Base-by-base conservation (phyloP, 192 early-diverging fungal genomes). In the Backusella liffmaniae region DNA sequence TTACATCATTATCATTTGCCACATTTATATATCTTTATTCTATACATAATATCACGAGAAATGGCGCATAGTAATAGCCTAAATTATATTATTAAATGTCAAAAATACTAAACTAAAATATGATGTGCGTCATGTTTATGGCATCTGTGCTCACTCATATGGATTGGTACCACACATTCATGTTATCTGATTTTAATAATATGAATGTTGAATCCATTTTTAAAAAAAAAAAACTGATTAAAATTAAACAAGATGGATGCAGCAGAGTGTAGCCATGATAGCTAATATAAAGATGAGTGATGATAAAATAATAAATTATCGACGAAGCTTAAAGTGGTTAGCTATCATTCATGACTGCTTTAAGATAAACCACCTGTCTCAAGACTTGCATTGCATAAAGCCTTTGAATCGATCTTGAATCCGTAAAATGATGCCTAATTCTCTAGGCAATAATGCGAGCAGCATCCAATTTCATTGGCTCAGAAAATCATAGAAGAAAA, bases 1-100 rank as follows among this genome's bases (percentile, higher is more conserved):
- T 62, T 62, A 62, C 56, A 62, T 62, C 56, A 62, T 59, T 59
- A 23, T 26, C 53, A 59, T 26, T 59, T 59, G 23, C 53, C 53
- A 59, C 26, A 59, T 59, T 26, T 23, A 59, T 56, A 1, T 32
- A 51, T n/a, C 18, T 21, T 8, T 53, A 23, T 21, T 53, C 10
- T 39, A 1, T 39, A 39, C 37, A 29, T 62, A 62, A 4, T 9
- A 62, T 62, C 56, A 62, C 56, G 56, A 62, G 56, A 62, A 62
- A 62, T 9, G 26, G 26, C 23, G 56, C 56, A 62, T 62, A 29
- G 2, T 29, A 29, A 62, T 62, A 29, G 9, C n/a, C 56, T 62
- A 29, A 13, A 29, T 13, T 62, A 29, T 62, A 62, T 62, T 26
- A 62, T 26, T 0, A 62, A 2, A 29, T 62, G 56, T 62, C 56